These are phyloP conservation scores for Triticum dicoccoides DNA, from an alignment of 176 grass and related monocot species.

Conservation along the genomic window DNA sequence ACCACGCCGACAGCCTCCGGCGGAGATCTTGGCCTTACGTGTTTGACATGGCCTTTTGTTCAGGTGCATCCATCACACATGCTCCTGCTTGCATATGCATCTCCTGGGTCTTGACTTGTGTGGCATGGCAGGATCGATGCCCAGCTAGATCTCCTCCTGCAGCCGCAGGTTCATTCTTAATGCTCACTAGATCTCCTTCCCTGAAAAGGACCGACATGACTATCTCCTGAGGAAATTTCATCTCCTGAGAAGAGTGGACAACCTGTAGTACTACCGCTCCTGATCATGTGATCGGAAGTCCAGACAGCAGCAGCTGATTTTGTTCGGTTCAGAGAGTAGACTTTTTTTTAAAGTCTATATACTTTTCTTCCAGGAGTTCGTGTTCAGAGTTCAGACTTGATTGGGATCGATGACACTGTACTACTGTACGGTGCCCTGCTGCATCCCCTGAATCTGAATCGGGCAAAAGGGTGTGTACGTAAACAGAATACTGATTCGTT, in stretches of 20 bases:
- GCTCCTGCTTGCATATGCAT: constrained; percentile 1
- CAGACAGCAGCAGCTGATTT: constrained; percentile 24
- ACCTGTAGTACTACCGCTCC: not conserved
- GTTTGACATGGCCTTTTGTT: constrained; percentile 31
- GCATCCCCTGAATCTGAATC: too few species aligned
- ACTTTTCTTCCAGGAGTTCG: not conserved
- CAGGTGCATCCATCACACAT: constrained; percentile 18
- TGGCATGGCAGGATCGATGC: not conserved
- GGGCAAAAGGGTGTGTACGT: too few species aligned
- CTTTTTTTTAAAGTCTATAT: not conserved
- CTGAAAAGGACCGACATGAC: constrained; percentile 41
- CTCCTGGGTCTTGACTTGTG: constrained; percentile 12
- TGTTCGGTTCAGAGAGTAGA: not conserved
- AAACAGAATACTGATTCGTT: not conserved
- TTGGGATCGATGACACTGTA: not conserved
- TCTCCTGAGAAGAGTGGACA: not conserved
- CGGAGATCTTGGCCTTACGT: constrained; percentile 29
- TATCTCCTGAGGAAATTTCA: not conserved
- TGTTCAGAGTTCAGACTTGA: not conserved
- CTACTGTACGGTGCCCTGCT: not conserved
- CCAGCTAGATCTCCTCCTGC: not conserved
- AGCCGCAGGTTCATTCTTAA: not conserved
- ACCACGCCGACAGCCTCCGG: not conserved
- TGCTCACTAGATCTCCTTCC: not conserved
- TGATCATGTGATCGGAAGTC: not conserved